Evolutionary conservation across 1,284 basidiomycete genomes (phyloP).

Genomic region (Mrakiaceae sp.): DNA sequence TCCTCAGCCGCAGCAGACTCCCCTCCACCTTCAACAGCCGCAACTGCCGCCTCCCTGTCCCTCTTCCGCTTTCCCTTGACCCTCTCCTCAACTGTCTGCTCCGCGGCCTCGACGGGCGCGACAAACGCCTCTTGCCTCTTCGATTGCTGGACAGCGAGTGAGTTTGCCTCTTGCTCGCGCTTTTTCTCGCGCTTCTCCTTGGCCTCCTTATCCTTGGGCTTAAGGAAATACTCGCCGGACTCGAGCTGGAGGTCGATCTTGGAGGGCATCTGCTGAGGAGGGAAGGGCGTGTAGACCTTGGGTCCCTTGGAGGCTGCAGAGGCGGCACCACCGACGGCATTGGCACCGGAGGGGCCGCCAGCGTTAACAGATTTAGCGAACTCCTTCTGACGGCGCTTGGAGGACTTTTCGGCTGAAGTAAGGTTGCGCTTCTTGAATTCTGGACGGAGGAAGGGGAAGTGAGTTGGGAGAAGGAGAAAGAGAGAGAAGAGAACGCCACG

Average conservation of each 20-base stretch:
- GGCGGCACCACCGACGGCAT: background rate
- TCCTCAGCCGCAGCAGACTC: constrained; percentile 17
- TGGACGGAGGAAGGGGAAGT: constrained; percentile 11
- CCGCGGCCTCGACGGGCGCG: constrained; percentile 61
- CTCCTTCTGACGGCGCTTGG: constrained; percentile 35
- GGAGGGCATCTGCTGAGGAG: constrained; percentile 81
- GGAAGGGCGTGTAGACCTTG: constrained; percentile 98
- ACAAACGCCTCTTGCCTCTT: constrained; percentile 71
- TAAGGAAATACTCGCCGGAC: constrained; percentile 96
- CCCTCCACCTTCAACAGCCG: too few relatives aligned
- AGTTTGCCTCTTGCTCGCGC: constrained; percentile 18
- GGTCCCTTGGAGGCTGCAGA: constrained; percentile 40
- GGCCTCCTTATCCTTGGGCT: constrained; percentile 44
- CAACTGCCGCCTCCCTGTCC: constrained; percentile 32
- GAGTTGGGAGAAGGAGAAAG: background rate
- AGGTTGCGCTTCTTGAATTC: constrained; percentile 87
- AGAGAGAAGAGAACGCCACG: constrained; percentile 18
- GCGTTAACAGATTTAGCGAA: too few relatives aligned
- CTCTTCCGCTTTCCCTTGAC: constrained; percentile 44
- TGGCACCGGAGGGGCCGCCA: too few relatives aligned
- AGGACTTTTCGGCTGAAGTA: constrained; percentile 83
- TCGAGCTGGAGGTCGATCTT: constrained; percentile 94
- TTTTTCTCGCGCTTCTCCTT: constrained; percentile 29
- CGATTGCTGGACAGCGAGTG: background rate
- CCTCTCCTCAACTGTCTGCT: constrained; percentile 65